Evolutionary conservation across 2,329 filamentous ascomycete genomes (phyloP).

Genomic region (Aspergillus glaucus): DNA sequence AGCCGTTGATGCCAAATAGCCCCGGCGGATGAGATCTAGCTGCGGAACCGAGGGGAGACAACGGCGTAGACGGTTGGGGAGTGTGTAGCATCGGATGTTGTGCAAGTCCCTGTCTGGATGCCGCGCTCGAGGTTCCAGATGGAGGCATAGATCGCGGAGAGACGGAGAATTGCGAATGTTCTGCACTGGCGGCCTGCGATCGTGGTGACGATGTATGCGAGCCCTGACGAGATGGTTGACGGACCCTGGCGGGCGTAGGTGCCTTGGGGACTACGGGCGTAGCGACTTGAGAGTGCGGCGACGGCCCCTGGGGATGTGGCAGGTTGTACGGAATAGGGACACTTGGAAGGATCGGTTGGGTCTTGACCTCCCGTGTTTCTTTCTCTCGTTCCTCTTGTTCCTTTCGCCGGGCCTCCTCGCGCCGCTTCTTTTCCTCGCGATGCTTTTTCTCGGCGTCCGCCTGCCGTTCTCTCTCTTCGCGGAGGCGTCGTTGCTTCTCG

Average conservation of each 20-base stretch:
- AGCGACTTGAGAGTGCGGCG: conserved; percentile 71
- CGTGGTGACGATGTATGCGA: conserved; percentile 62
- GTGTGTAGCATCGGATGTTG: conserved; percentile 50
- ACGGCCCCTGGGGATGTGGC: conserved; percentile 52
- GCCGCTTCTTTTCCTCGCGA: conserved; percentile 75
- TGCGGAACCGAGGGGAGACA: conserved; percentile 58
- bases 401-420: conserved; percentile 67
- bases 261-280: conserved; percentile 79
- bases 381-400: conserved; percentile 58
- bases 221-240: conserved; percentile 74
- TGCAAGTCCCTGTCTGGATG: conserved; percentile 53
- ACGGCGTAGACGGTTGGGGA: conserved; percentile 54
- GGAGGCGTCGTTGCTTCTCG: conserved; percentile 69
- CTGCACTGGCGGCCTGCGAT: conserved; percentile 38
- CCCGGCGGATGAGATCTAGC: conserved; percentile 52
- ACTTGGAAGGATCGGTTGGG: conserved; percentile 50
- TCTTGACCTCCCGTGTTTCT: conserved; percentile 51
- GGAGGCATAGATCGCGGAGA: conserved; percentile 58
- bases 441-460: conserved; percentile 79
- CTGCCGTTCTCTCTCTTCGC: conserved; percentile 80
- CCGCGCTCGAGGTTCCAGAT: conserved; percentile 56
- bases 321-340: conserved; percentile 50
- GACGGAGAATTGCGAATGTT: conserved; percentile 59
- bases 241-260: conserved; percentile 68
- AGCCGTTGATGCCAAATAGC: conserved; percentile 46